Evolutionary conservation across 805 yeast species (phyloP).

Genomic region (Metschnikowia drakensbergensis): DNA sequence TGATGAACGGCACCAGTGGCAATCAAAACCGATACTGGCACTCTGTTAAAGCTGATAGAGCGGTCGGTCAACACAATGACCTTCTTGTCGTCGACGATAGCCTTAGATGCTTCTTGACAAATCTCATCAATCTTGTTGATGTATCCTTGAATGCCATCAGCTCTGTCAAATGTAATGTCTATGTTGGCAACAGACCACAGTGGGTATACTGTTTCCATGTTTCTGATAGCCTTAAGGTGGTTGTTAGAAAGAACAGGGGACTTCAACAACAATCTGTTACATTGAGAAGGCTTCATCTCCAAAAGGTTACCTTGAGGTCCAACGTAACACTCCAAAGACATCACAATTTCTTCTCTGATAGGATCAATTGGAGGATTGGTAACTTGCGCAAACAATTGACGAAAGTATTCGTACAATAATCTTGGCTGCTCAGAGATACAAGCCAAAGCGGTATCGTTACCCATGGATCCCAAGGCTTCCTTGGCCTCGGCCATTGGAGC

Average conservation of each 20-base stretch:
- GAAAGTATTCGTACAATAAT: constrained; percentile 86
- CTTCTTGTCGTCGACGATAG: constrained; percentile 72
- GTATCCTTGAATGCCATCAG: constrained; percentile 84
- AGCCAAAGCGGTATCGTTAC: constrained; percentile 94
- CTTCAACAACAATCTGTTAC: constrained; percentile 77
- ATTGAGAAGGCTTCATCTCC: constrained; percentile 89
- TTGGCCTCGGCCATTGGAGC: constrained; percentile 97
- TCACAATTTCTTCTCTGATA: constrained; percentile 91
- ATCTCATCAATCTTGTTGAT: constrained; percentile 79
- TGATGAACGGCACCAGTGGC: constrained; percentile 98
- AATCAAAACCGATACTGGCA: constrained; percentile 80
- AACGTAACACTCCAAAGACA: constrained; percentile 94
- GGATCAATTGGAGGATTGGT: constrained; percentile 99
- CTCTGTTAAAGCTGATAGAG: constrained; percentile 52
- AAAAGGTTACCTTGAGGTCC: constrained; percentile 98
- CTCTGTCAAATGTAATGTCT: constrained; percentile 83
- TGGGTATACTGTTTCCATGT: constrained; percentile 73
- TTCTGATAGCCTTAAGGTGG: constrained; percentile 71
- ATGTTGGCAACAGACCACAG: constrained; percentile 79
- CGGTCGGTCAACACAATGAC: constrained; percentile 76
- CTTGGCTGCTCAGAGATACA: constrained; percentile 92
- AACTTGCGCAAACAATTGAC: constrained; percentile 96
- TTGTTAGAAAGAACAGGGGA: constrained; percentile 77
- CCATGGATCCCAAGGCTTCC: constrained; percentile 97
- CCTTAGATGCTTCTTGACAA: constrained; percentile 81